Conservation (phyloP, 2,329 filamentous ascomycete genomes). For the Botrytis galanthina region DNA sequence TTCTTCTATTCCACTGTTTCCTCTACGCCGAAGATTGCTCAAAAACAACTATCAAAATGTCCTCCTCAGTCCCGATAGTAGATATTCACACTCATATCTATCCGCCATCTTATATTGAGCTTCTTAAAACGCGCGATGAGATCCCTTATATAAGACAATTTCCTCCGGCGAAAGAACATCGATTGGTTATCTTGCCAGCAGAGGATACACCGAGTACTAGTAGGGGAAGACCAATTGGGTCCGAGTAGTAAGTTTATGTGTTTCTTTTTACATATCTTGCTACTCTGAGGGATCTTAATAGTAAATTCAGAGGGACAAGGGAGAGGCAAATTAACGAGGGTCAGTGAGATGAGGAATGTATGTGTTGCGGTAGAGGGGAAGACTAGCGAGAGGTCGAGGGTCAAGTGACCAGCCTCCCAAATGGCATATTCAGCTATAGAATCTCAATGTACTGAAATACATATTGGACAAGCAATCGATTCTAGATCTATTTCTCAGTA, state of each 20-base stretch:
- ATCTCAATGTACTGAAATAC: not conserved
- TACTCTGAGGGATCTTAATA: not conserved
- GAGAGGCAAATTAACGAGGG: not conserved
- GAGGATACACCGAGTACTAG: conserved; percentile 55
- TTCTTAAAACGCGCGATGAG: conserved; percentile 56
- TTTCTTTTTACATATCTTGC: not conserved
- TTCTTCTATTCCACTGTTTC: not conserved
- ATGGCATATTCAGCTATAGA: not conserved
- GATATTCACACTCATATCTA: conserved; percentile 72
- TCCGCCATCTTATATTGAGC: conserved; percentile 59
- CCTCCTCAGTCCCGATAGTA: conserved; percentile 48
- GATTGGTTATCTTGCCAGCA: conserved; percentile 64
- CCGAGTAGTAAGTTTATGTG: conserved; percentile 63
- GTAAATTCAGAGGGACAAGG: too few species aligned
- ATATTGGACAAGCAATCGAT: not conserved
- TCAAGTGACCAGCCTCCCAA: not conserved
- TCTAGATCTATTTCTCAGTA: too few species aligned
- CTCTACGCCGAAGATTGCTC: not conserved
- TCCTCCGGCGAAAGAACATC: conserved; percentile 53
- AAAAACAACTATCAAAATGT: conserved; percentile 13
- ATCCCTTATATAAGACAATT: conserved; percentile 74
- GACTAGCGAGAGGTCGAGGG: not conserved
- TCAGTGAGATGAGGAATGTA: not conserved
- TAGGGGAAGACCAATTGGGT: conserved; percentile 77
- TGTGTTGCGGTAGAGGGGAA: not conserved